Conservation (phyloP, 306 rosid species). For the Purshia tridentata region DNA sequence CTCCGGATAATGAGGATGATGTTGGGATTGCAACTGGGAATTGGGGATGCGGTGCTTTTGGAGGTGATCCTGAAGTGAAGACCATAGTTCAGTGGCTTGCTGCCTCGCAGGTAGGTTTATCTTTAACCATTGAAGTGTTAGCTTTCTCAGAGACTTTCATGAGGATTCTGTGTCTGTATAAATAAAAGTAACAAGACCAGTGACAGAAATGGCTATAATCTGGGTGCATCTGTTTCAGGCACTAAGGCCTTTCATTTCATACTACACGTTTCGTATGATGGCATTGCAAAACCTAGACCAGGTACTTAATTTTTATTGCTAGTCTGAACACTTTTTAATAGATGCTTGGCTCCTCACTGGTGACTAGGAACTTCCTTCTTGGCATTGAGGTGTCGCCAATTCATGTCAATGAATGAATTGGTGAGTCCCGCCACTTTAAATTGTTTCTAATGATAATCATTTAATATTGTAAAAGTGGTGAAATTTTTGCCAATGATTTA, state of each 20-base stretch:
- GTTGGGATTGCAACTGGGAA: slow-evolving; percentile 89
- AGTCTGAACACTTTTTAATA: not conserved
- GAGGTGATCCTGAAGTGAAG: slow-evolving; percentile 94
- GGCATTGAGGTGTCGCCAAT: not conserved
- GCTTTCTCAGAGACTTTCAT: not conserved
- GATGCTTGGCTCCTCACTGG: not conserved
- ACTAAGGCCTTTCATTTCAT: slow-evolving; percentile 72
- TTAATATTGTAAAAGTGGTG: too few species aligned
- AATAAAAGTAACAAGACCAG: not conserved
- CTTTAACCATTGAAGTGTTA: slow-evolving; percentile 4
- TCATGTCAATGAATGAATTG: too few species aligned
- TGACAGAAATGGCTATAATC: slow-evolving; percentile 4
- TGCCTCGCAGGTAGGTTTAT: slow-evolving; percentile 78
- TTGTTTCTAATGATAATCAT: too few species aligned
- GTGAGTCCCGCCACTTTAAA: too few species aligned
- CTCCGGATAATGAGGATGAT: slow-evolving; percentile 28
- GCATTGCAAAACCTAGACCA: slow-evolving; percentile 58
- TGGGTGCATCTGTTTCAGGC: slow-evolving; percentile 53
- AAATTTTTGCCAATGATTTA: too few species aligned
- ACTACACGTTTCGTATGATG: slow-evolving; percentile 56
- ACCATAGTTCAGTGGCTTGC: slow-evolving; percentile 91
- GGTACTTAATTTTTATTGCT: slow-evolving; percentile 44
- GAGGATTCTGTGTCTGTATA: not conserved
- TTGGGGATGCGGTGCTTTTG: slow-evolving; percentile 98
- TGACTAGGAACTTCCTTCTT: not conserved